Conservation (phyloP, 1,139 yeast genomes). For the Eremothecium gossypii region DNA sequence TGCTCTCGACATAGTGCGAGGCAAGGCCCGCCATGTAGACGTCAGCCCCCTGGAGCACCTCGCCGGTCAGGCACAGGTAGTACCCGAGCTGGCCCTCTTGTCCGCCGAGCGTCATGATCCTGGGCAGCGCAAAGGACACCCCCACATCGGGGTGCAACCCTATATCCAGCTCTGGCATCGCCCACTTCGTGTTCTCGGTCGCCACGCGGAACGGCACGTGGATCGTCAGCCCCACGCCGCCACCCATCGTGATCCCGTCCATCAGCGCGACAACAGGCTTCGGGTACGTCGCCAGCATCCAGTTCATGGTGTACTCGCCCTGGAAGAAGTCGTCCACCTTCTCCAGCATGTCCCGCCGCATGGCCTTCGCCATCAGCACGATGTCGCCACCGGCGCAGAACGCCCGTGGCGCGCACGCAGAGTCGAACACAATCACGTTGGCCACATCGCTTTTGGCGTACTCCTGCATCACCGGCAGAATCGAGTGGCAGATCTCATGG, state of each 20-base stretch:
- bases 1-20: slow-evolving; percentile 75
- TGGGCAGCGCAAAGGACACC: slow-evolving; percentile 78
- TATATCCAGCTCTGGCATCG: slow-evolving; percentile 97
- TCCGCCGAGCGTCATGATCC: slow-evolving; percentile 37
- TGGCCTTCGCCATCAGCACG: slow-evolving; percentile 55
- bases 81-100: slow-evolving; percentile 70
- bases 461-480: slow-evolving; percentile 67
- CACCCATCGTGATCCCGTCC: slow-evolving; percentile 97
- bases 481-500: slow-evolving; percentile 65
- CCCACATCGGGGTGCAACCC: slow-evolving; percentile 98
- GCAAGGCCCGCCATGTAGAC: slow-evolving; percentile 77
- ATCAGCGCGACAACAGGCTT: slow-evolving; percentile 79
- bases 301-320: slow-evolving; percentile 74
- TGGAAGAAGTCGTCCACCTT: slow-evolving; percentile 61
- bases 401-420: slow-evolving; percentile 38
- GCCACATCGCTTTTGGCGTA: slow-evolving; percentile 62
- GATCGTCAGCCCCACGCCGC: slow-evolving; percentile 87
- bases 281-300: slow-evolving; percentile 64
- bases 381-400: slow-evolving; percentile 95
- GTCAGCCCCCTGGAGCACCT: slow-evolving; percentile 66
- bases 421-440: slow-evolving; percentile 58
- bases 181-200: slow-evolving; percentile 80
- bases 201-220: slow-evolving; percentile 94
- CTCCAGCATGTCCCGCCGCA: slow-evolving; percentile 36
- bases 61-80: slow-evolving; percentile 82